Evolutionary conservation across 331 rosid genomes (phyloP).

Genomic region (Malus hybrid): DNA sequence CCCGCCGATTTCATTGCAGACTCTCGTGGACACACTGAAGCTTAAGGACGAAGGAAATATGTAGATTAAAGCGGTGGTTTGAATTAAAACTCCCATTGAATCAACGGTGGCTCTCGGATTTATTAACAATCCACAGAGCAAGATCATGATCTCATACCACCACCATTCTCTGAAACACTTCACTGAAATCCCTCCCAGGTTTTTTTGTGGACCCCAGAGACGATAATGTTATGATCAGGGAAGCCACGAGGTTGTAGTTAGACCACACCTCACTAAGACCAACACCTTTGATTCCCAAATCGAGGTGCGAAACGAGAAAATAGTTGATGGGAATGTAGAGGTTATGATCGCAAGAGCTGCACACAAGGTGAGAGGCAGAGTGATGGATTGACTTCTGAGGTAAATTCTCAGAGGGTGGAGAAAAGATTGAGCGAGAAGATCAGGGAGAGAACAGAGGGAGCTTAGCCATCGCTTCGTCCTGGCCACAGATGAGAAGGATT

Average conservation of each 20-base stretch:
- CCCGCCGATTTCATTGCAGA: slow-evolving; percentile 72
- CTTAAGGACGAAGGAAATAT: slow-evolving; percentile 78
- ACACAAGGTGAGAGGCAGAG: slow-evolving; percentile 71
- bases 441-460: slow-evolving; percentile 75
- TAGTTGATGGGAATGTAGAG: slow-evolving; percentile 71
- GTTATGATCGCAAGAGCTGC: slow-evolving; percentile 48
- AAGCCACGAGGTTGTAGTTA: slow-evolving; percentile 57
- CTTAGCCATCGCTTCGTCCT: slow-evolving; percentile 66
- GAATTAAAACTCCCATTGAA: slow-evolving; percentile 88
- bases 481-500: slow-evolving; percentile 51
- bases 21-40: slow-evolving; percentile 84
- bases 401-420: slow-evolving; percentile 83
- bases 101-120: slow-evolving; percentile 72
- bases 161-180: slow-evolving; percentile 66
- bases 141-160: slow-evolving; percentile 96
- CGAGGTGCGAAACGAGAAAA: slow-evolving; percentile 44
- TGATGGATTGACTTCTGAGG: slow-evolving; percentile 73
- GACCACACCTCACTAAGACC: slow-evolving; percentile 73
- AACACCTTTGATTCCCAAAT: slow-evolving; percentile 63
- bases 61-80: slow-evolving; percentile 70
- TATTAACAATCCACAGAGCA: slow-evolving; percentile 54
- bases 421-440: slow-evolving; percentile 73
- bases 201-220: slow-evolving; percentile 39
- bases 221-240: slow-evolving; percentile 40
- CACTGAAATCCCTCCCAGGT: slow-evolving; percentile 58